phyloP scores from a whole-genome alignment of 148 eudicot genomes.

The Hydrangea macrophylla region DNA sequence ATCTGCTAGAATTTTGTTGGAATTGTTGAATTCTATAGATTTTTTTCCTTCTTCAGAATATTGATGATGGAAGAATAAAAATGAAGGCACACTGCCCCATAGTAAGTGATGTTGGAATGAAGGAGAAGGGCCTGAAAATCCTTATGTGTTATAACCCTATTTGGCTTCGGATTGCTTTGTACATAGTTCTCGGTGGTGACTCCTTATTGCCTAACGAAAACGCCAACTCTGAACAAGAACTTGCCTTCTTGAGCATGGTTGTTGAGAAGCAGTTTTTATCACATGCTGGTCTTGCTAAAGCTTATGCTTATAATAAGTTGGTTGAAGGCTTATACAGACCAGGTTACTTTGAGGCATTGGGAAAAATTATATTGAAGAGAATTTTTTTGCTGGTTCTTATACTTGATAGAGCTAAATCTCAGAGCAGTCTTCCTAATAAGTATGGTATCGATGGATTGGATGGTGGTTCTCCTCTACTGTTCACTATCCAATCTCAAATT shows the following conservation, averaged over 20 bases:
- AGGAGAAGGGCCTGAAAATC: slow-evolving; percentile 62
- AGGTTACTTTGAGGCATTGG: slow-evolving; percentile 81
- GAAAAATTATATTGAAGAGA: slow-evolving; percentile 80
- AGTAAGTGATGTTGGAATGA: slow-evolving; percentile 90
- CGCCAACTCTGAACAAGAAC: slow-evolving; percentile 59
- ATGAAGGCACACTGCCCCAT: slow-evolving; percentile 92
- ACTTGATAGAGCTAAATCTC: slow-evolving; percentile 82
- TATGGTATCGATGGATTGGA: slow-evolving; percentile 96
- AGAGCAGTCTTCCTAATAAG: slow-evolving; percentile 71
- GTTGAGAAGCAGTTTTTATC: slow-evolving; percentile 80
- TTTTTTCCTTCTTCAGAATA: slow-evolving; percentile 50
- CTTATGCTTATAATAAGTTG: slow-evolving; percentile 81
- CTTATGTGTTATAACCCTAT: slow-evolving; percentile 75
- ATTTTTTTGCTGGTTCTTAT: slow-evolving; percentile 78
- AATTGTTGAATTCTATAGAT: background rate
- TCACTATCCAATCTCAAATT: slow-evolving; percentile 50
- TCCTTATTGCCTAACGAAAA: slow-evolving; percentile 65
- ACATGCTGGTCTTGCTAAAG: slow-evolving; percentile 72
- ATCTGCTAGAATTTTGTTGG: background rate
- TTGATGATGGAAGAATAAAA: slow-evolving; percentile 88
- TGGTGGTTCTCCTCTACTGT: slow-evolving; percentile 94
- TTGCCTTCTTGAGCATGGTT: slow-evolving; percentile 76
- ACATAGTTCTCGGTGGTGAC: slow-evolving; percentile 83
- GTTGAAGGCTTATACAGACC: slow-evolving; percentile 93
- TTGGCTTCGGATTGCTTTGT: slow-evolving; percentile 85